phyloP scores from a whole-genome alignment of 805 yeast species.

The Zygoascus ofunaensis region DNA sequence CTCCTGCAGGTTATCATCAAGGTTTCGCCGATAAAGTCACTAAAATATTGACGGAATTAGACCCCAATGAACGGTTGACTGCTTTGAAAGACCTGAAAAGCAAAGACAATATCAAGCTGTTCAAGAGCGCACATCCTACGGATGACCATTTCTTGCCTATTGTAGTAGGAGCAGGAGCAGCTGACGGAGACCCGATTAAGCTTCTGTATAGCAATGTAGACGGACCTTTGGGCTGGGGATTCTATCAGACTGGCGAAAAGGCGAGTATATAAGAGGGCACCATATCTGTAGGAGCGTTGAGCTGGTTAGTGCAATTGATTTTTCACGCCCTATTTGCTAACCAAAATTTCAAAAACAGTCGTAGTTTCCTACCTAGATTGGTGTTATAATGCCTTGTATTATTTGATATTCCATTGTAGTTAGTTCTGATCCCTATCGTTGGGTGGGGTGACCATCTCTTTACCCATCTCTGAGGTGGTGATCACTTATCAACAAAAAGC shows the following conservation, averaged over 20 bases:
- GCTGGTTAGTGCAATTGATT: too few relatives aligned
- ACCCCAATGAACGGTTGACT: neutral
- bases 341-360: too few relatives aligned
- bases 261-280: neutral
- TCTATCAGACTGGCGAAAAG: conserved; percentile 33
- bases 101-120: conserved; percentile 27
- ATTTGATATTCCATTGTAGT: too few relatives aligned
- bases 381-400: too few relatives aligned
- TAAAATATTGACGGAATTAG: conserved; percentile 34
- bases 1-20: conserved; percentile 14
- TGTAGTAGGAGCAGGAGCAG: conserved; percentile 49
- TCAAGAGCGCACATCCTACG: conserved; percentile 59
- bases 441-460: too few relatives aligned
- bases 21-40: conserved; percentile 47
- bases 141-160: conserved; percentile 66
- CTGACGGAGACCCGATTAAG: conserved; percentile 28
- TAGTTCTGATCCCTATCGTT: too few relatives aligned
- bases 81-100: conserved; percentile 27
- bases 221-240: conserved; percentile 55
- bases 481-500: too few relatives aligned
- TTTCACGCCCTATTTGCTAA: too few relatives aligned
- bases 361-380: too few relatives aligned
- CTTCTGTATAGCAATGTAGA: conserved; percentile 38
- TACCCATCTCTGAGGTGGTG: too few relatives aligned
- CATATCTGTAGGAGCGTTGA: too few relatives aligned